Evolutionary conservation across 495 filamentous ascomycete species (phyloP).

Genomic region (Oidiodendron maius): DNA sequence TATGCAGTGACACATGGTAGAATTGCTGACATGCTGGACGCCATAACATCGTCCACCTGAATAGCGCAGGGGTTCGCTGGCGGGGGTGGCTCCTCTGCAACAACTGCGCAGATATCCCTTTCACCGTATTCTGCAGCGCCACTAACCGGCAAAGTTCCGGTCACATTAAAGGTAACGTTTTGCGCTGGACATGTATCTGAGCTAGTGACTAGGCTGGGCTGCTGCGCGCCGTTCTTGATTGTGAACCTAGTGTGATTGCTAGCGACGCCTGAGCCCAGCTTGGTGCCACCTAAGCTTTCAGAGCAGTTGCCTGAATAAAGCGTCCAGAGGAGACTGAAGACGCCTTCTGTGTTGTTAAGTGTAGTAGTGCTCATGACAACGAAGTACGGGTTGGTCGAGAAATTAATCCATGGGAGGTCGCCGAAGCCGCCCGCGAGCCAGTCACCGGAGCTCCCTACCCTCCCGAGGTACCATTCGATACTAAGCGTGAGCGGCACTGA

Average conservation of each 20-base stretch:
- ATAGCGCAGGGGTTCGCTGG: too few species aligned
- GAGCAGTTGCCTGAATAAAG: constrained; percentile 1
- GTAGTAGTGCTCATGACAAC: constrained; percentile 6
- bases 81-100: too few species aligned
- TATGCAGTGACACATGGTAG: too few species aligned
- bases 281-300: neutral
- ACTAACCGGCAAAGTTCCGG: too few species aligned
- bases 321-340: neutral
- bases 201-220: too few species aligned
- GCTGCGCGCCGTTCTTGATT: too few species aligned
- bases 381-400: constrained; percentile 18
- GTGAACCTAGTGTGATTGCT: neutral
- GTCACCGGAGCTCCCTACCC: neutral
- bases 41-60: too few species aligned
- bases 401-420: constrained; percentile 8
- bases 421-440: neutral
- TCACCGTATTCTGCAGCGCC: too few species aligned
- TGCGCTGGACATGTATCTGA: too few species aligned
- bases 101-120: too few species aligned
- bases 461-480: constrained; percentile 7
- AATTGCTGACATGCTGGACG: too few species aligned
- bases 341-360: neutral
- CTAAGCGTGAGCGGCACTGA: constrained; percentile 20
- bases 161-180: too few species aligned
- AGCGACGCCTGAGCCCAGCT: neutral